phyloP scores from a whole-genome alignment of 1,284 basidiomycete genomes.

The Tilletia horrida region DNA sequence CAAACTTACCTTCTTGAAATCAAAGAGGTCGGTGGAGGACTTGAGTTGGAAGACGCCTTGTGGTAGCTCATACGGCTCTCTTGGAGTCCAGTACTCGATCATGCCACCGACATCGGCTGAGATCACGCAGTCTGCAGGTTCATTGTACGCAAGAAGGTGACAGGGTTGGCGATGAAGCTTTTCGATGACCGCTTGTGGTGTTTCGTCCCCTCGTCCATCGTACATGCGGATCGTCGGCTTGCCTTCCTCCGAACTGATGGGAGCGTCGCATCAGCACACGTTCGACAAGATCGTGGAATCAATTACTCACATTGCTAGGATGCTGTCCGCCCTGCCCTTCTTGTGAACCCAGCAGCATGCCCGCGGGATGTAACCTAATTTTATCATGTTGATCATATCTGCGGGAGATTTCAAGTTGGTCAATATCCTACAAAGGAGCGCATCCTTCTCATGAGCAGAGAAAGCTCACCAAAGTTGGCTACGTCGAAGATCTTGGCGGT shows the following conservation, averaged over 20 bases:
- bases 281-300: not conserved
- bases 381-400: slow-evolving; percentile 99
- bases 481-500: slow-evolving; percentile 91
- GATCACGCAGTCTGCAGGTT: slow-evolving; percentile 82
- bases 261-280: slow-evolving; percentile 1
- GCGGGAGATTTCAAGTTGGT: slow-evolving; percentile 1
- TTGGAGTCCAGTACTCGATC: slow-evolving; percentile 95
- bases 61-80: slow-evolving; percentile 70
- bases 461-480: slow-evolving; percentile 82
- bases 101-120: slow-evolving; percentile 93
- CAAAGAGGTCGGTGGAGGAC: slow-evolving; percentile 86
- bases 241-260: slow-evolving; percentile 69
- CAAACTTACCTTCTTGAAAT: slow-evolving; percentile 86
- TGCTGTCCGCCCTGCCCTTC: slow-evolving; percentile 76
- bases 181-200: slow-evolving; percentile 70
- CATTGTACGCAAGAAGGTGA: slow-evolving; percentile 88
- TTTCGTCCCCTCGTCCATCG: slow-evolving; percentile 81
- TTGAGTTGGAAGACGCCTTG: slow-evolving; percentile 77
- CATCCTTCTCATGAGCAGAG: slow-evolving; percentile 17
- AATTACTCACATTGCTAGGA: slow-evolving; percentile 75
- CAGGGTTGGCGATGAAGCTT: slow-evolving; percentile 81
- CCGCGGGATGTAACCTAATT: slow-evolving; percentile 76
- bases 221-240: slow-evolving; percentile 79
- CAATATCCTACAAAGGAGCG: not conserved
- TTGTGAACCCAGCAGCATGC: slow-evolving; percentile 90